Evolutionary conservation across 768 basidiomycete genomes (phyloP).

Genomic region (Mycena rebaudengoi): DNA sequence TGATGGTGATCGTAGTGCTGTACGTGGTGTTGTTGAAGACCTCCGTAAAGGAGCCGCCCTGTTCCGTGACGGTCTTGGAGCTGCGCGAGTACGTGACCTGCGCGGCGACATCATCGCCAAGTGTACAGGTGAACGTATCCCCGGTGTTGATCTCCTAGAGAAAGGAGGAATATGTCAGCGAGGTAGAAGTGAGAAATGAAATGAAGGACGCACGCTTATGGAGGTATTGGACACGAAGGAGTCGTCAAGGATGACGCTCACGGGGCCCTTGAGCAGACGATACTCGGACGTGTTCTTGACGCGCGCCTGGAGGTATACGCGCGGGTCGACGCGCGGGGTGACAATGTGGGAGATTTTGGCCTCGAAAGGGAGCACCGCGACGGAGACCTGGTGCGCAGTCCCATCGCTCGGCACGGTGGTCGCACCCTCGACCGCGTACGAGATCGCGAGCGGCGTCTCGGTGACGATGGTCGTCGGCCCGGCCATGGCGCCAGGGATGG

Average conservation of each 20-base stretch:
- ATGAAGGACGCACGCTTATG: constrained; percentile 45
- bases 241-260: constrained; percentile 65
- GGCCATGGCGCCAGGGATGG: constrained; percentile 28
- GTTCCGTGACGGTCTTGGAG: constrained; percentile 43
- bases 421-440: constrained; percentile 58
- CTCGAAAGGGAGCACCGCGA: constrained; percentile 58
- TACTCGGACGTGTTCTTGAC: constrained; percentile 69
- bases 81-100: constrained; percentile 56
- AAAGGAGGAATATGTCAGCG: background rate
- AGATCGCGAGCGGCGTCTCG: constrained; percentile 61
- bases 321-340: constrained; percentile 57
- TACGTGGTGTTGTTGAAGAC: constrained; percentile 52
- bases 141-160: constrained; percentile 54
- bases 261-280: constrained; percentile 60
- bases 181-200: background rate
- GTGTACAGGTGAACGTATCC: constrained; percentile 63
- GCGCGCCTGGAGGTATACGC: constrained; percentile 60
- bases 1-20: constrained; percentile 54
- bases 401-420: constrained; percentile 65
- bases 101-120: constrained; percentile 56
- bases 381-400: constrained; percentile 59
- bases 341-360: constrained; percentile 55
- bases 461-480: constrained; percentile 55
- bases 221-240: constrained; percentile 63
- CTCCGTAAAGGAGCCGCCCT: constrained; percentile 54